These are phyloP conservation scores for Thymus quinquecostatus DNA, from an alignment of 257 asterid genomes.

Conservation along the genomic window DNA sequence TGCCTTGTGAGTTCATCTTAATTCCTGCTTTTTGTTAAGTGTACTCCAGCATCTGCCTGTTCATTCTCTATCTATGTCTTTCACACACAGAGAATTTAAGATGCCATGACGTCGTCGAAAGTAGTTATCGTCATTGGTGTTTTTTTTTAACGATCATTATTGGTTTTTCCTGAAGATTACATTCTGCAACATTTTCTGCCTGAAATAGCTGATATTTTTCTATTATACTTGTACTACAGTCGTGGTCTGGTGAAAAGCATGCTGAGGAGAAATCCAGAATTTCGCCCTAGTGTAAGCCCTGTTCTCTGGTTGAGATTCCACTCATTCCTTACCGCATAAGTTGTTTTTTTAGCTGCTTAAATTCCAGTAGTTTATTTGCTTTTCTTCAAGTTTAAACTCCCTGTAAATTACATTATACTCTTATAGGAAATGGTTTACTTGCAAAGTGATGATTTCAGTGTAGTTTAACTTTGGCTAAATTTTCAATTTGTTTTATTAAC, in stretches of 20 bases:
- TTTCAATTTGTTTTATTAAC: background rate
- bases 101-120: conserved; percentile 3
- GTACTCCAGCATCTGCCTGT: background rate
- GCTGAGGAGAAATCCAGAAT: conserved; percentile 89
- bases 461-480: background rate
- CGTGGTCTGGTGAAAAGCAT: conserved; percentile 89
- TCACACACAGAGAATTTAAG: background rate
- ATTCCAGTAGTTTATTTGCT: conserved; percentile 9
- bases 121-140: background rate
- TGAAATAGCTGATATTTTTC: conserved; percentile 25
- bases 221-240: conserved; percentile 47
- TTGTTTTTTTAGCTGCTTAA: background rate
- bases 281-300: conserved; percentile 77
- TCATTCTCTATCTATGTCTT: background rate
- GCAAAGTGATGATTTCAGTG: background rate
- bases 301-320: conserved; percentile 21
- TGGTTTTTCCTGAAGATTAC: conserved; percentile 9
- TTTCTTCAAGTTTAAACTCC: conserved; percentile 2
- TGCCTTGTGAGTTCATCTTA: conserved; percentile 61
- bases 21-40: conserved; percentile 17
- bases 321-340: background rate
- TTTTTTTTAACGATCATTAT: background rate
- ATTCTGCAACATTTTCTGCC: conserved; percentile 1
- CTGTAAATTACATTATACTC: background rate
- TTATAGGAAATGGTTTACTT: background rate